Evolutionary conservation across 257 asterid genomes (phyloP), one percentile per base, ranked within the genome.

Genomic region (Hygrophila difformis): DNA sequence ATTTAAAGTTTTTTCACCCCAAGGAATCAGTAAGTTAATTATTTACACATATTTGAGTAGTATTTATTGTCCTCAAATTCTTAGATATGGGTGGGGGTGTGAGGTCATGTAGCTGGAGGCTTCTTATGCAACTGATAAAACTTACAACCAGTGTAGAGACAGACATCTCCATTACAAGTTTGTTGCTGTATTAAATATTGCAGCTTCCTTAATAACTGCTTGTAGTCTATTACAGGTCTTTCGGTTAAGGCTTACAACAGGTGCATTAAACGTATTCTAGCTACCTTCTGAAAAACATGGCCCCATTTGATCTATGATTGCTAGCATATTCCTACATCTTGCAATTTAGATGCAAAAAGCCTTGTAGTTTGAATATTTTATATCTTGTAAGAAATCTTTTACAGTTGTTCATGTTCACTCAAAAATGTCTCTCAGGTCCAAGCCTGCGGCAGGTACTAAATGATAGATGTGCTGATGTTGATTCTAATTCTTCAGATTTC

Each of bases 1-100:
- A 44, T 86, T 70, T 65, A 91, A 91, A 71, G 80, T 91, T 36
- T 89, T 79, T 69, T 71, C 92, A 56, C 81, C 94, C 49, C 74
- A 44, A 73, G 98, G 96, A 71, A 82, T 86, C 46, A 81, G 98
- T 91, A 78, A 77, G 94, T 75, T 47, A 18, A 29, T 41, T 33
- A 29, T 29, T 34, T 36, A 9, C 18, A 26, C 48, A 19, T 17
- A 3, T n/a, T n/a, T n/a, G n/a, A n/a, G n/a, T n/a, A n/a, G n/a
- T n/a, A n/a, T n/a, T n/a, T n/a, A n/a, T n/a, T n/a, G n/a, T n/a
- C n/a, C n/a, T n/a, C n/a, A n/a, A n/a, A 24, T 24, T 24, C 29
- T 24, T 3, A 24, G 29, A 24, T 24, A 24, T 3, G 10, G 6
- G 37, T 5, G 12, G 8, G 12, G 3, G 12, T 33, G 12, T 33